These are phyloP conservation scores for Aureobasidium sp. DNA, from an alignment of 2,329 filamentous ascomycete species.

Conservation along the genomic window DNA sequence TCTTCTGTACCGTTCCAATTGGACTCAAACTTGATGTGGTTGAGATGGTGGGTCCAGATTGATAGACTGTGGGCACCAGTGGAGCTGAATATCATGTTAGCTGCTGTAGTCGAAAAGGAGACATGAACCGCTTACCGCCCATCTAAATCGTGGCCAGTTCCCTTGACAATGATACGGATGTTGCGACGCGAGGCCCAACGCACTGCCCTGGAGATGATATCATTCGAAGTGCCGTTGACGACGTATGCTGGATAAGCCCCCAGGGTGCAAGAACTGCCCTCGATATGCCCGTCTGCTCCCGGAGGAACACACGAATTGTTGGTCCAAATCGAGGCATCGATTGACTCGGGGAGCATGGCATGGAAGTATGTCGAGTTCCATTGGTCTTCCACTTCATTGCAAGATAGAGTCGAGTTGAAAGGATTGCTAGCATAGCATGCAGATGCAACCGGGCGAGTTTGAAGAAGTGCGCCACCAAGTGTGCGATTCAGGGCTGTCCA, in stretches of 20 bases:
- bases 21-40: neutral
- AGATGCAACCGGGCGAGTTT: neutral
- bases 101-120: neutral
- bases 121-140: neutral
- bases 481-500: neutral
- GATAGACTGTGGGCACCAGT: neutral
- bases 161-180: neutral
- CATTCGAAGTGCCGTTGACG: neutral
- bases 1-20: neutral
- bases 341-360: neutral
- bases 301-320: conserved; percentile 1
- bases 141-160: neutral
- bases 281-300: neutral
- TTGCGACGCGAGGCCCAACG: neutral
- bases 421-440: neutral
- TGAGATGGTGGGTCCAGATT: neutral
- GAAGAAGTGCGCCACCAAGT: neutral
- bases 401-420: neutral
- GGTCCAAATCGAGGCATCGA: neutral
- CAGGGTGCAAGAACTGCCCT: neutral
- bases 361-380: conserved; percentile 4
- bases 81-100: neutral
- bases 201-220: neutral
- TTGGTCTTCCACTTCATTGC: neutral
- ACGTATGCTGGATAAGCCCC: neutral